Percentiles rank a stretch among this genome's conserved stretches.
Evolutionary conservation across 257 asterid species (phyloP).

Genomic region (Eucommia ulmoides): DNA sequence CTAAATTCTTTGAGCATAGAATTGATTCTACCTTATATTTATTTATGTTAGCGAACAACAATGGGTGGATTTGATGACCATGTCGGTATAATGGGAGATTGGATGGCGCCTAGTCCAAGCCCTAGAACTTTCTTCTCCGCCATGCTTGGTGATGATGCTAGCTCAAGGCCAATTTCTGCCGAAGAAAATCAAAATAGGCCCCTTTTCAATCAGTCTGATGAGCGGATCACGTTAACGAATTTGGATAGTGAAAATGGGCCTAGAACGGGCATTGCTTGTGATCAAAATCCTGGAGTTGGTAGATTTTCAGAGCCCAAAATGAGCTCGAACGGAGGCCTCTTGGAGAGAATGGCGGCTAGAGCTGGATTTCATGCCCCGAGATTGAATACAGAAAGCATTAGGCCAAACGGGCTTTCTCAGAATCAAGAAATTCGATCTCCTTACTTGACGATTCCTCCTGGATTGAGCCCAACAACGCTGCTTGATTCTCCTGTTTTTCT

Average conservation of each 20-base stretch:
- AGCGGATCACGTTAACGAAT: conserved; percentile 4
- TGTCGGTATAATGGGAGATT: conserved; percentile 56
- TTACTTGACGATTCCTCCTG: conserved; percentile 66
- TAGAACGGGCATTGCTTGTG: conserved; percentile 10
- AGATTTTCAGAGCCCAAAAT: conserved; percentile 21
- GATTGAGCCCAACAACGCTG: conserved; percentile 71
- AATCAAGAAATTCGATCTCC: conserved; percentile 45
- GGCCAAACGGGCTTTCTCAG: conserved; percentile 32
- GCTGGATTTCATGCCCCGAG: conserved; percentile 81
- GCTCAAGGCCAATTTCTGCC: conserved; percentile 12
- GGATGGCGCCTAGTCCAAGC: conserved; percentile 56
- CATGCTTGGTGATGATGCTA: conserved; percentile 27
- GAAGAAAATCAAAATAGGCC: conserved; percentile 20
- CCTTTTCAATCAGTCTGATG: conserved; percentile 13
- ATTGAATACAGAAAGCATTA: conserved; percentile 54
- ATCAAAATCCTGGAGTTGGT: conserved; percentile 19
- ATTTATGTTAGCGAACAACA: too few relatives aligned
- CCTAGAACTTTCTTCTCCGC: conserved; percentile 38
- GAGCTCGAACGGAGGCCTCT: conserved; percentile 48
- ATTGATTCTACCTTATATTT: background rate
- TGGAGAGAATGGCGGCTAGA: conserved; percentile 79
- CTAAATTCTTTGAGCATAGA: conserved; percentile 9
- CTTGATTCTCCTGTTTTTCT: conserved; percentile 80
- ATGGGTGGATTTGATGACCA: conserved; percentile 75
- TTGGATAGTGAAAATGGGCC: conserved; percentile 16